Conservation (phyloP, 2,329 filamentous ascomycete species). For the Diaporthe helianthi region DNA sequence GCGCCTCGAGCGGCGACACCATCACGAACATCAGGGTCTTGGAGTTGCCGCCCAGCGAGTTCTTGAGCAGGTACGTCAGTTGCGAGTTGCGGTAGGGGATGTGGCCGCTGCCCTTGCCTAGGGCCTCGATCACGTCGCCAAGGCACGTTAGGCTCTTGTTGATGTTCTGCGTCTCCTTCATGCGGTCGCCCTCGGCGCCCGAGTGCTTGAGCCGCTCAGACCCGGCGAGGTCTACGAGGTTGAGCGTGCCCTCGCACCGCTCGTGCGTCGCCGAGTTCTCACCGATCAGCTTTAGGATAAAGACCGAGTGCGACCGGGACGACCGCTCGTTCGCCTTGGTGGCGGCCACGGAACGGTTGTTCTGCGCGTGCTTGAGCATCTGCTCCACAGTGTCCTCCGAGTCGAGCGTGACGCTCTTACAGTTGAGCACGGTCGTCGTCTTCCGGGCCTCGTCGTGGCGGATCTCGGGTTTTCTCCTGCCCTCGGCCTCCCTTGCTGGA, state of each 20-base stretch:
- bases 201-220: conserved; percentile 90
- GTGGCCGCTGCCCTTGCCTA: conserved; percentile 84
- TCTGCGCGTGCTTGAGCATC: conserved; percentile 80
- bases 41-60: conserved; percentile 91
- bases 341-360: conserved; percentile 89
- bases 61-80: conserved; percentile 93
- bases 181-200: conserved; percentile 82
- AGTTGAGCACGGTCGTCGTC: conserved; percentile 82
- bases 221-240: conserved; percentile 93
- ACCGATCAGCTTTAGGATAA: conserved; percentile 83
- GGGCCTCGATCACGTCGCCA: conserved; percentile 90
- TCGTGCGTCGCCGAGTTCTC: conserved; percentile 79
- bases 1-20: conserved; percentile 89
- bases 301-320: conserved; percentile 93
- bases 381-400: conserved; percentile 80
- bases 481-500: conserved; percentile 67
- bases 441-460: conserved; percentile 83
- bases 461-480: conserved; percentile 87
- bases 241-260: conserved; percentile 89
- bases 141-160: conserved; percentile 93
- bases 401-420: conserved; percentile 77
- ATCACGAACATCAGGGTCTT: conserved; percentile 99
- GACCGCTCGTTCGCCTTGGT: conserved; percentile 98
- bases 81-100: conserved; percentile 97
- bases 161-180: conserved; percentile 96